These are phyloP conservation scores for Paxillus ammoniavirescens DNA, from an alignment of 768 basidiomycete species.

Conservation along the genomic window DNA sequence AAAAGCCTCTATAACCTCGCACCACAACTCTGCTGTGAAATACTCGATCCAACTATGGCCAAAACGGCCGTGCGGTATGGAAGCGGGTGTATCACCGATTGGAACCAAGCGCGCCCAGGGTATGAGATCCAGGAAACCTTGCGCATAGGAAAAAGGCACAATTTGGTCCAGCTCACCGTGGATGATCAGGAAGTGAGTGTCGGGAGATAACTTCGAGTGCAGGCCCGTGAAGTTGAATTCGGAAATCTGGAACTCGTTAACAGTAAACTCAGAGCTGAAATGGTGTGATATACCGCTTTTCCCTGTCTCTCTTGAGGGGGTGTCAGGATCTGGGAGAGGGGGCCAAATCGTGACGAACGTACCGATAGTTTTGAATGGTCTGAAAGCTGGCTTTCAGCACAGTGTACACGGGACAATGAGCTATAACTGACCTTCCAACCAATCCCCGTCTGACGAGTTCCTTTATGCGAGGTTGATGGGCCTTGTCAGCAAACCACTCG, in stretches of 20 bases:
- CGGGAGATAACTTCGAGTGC: conserved; percentile 31
- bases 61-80: conserved; percentile 36
- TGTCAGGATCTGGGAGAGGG: neutral
- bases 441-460: conserved; percentile 24
- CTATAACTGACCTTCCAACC: conserved; percentile 17
- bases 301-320: conserved; percentile 19
- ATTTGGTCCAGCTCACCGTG: conserved; percentile 40
- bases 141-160: conserved; percentile 36
- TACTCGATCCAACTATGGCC: conserved; percentile 49
- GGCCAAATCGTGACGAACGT: conserved; percentile 5
- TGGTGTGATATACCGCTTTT: conserved; percentile 27
- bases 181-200: conserved; percentile 37
- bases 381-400: conserved; percentile 1
- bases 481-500: conserved; percentile 32
- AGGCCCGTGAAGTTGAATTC: conserved; percentile 30
- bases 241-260: neutral
- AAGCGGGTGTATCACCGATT: conserved; percentile 30
- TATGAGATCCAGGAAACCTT: conserved; percentile 35
- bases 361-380: conserved; percentile 33
- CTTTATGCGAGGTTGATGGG: conserved; percentile 26
- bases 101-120: conserved; percentile 37
- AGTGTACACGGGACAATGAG: too few species aligned
- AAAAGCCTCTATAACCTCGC: conserved; percentile 38
- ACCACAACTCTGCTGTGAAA: conserved; percentile 42
- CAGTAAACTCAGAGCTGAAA: neutral